phyloP scores from a whole-genome alignment of 1,139 yeast genomes.

The Diutina sp. region DNA sequence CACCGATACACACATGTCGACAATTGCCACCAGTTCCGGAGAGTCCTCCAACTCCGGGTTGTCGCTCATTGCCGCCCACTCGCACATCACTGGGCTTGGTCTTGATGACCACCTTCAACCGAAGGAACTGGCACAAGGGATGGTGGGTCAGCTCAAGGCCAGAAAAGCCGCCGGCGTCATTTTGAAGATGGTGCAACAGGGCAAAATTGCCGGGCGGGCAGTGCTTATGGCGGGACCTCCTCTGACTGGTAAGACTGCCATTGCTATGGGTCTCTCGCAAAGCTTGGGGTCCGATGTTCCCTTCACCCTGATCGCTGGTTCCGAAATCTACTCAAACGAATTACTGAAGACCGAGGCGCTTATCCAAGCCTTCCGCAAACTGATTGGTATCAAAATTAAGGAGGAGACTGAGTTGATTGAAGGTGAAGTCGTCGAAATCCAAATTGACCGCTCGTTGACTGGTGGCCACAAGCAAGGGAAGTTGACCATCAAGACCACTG shows the following conservation, averaged over 20 bases:
- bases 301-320: constrained; percentile 88
- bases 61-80: constrained; percentile 86
- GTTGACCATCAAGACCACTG: constrained; percentile 92
- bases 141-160: constrained; percentile 95
- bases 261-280: constrained; percentile 94
- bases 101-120: constrained; percentile 85
- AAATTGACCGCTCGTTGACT: constrained; percentile 88
- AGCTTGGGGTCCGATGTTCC: constrained; percentile 86
- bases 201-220: constrained; percentile 94
- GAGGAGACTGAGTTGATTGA: constrained; percentile 96
- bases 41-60: constrained; percentile 11
- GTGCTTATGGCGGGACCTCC: constrained; percentile 97
- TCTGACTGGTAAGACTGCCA: constrained; percentile 96
- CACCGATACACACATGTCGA: background rate
- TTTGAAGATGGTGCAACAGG: constrained; percentile 84
- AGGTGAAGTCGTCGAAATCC: constrained; percentile 98
- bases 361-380: constrained; percentile 90
- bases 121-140: constrained; percentile 69
- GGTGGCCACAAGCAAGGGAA: constrained; percentile 99
- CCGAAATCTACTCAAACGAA: constrained; percentile 86
- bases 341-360: constrained; percentile 90
- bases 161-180: constrained; percentile 94
- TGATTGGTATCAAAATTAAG: constrained; percentile 89
- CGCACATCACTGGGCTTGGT: constrained; percentile 92
- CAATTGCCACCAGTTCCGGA: background rate